phyloP scores from a whole-genome alignment of 371 early-diverging fungal species.

The Zychaea mexicana region DNA sequence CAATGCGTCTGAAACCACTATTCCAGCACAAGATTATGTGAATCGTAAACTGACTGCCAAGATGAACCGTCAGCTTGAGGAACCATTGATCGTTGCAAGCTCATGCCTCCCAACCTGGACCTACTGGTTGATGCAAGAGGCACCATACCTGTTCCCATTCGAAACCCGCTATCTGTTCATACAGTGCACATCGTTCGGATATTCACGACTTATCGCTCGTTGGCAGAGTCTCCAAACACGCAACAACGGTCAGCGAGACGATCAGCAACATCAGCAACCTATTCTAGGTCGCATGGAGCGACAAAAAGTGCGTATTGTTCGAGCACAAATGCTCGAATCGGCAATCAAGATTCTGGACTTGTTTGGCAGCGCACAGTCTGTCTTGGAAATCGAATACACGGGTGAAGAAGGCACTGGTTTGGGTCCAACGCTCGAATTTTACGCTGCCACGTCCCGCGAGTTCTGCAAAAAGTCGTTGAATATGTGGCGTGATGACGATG shows the following conservation, averaged over 20 bases:
- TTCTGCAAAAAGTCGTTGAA: slow-evolving; percentile 60
- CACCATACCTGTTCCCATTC: slow-evolving; percentile 84
- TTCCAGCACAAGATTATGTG: slow-evolving; percentile 62
- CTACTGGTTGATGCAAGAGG: slow-evolving; percentile 60
- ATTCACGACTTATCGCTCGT: slow-evolving; percentile 70
- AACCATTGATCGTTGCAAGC: slow-evolving; percentile 86
- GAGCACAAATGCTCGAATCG: slow-evolving; percentile 76
- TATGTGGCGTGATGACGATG: slow-evolving; percentile 65
- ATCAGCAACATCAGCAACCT: slow-evolving; percentile 34
- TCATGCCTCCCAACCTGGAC: slow-evolving; percentile 84
- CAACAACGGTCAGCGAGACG: slow-evolving; percentile 26
- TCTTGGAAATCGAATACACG: slow-evolving; percentile 90
- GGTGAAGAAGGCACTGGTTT: slow-evolving; percentile 95
- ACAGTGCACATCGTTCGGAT: slow-evolving; percentile 86
- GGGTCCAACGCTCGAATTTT: slow-evolving; percentile 95
- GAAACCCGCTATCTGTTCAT: slow-evolving; percentile 79
- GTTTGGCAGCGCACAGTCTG: slow-evolving; percentile 67
- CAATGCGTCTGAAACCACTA: slow-evolving; percentile 19
- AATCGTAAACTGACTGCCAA: slow-evolving; percentile 86
- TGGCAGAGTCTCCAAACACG: slow-evolving; percentile 61
- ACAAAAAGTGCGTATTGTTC: slow-evolving; percentile 84
- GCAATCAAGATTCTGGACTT: slow-evolving; percentile 81
- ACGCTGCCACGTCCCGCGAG: slow-evolving; percentile 77
- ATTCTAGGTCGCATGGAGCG: slow-evolving; percentile 73
- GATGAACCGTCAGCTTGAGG: slow-evolving; percentile 82